Evolutionary conservation across 257 asterid species (phyloP).

Genomic region (Solanum neorickii): DNA sequence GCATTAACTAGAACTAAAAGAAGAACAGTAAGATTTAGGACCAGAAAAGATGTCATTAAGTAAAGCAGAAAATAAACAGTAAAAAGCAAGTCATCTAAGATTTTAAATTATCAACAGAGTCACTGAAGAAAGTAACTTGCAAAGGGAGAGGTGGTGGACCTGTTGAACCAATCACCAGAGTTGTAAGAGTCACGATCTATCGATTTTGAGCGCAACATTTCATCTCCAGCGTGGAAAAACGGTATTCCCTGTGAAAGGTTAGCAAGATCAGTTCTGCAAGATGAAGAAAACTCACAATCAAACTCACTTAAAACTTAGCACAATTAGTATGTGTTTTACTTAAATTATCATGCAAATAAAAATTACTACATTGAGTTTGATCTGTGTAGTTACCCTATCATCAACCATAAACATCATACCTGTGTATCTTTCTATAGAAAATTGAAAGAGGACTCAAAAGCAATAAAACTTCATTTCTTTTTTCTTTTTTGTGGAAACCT

Average conservation of each 20-base stretch:
- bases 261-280: neutral
- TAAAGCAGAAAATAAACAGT: neutral
- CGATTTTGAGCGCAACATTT: conserved; percentile 92
- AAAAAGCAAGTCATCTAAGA: neutral
- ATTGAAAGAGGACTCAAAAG: neutral
- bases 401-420: neutral
- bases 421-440: neutral
- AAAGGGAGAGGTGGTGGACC: conserved; percentile 26
- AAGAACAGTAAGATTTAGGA: neutral
- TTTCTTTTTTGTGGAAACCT: neutral
- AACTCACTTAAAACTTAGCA: neutral
- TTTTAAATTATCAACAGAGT: neutral
- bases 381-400: neutral
- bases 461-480: neutral
- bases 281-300: neutral
- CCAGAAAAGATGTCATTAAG: neutral
- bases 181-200: conserved; percentile 95
- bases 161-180: conserved; percentile 99
- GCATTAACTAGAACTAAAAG: neutral
- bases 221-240: conserved; percentile 95
- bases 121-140: neutral
- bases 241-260: conserved; percentile 62
- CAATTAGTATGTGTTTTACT: neutral
- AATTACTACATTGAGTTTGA: neutral
- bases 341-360: neutral